Evolutionary conservation across 2,329 filamentous ascomycete genomes (phyloP).

Genomic region (Scedosporium apiospermum): DNA sequence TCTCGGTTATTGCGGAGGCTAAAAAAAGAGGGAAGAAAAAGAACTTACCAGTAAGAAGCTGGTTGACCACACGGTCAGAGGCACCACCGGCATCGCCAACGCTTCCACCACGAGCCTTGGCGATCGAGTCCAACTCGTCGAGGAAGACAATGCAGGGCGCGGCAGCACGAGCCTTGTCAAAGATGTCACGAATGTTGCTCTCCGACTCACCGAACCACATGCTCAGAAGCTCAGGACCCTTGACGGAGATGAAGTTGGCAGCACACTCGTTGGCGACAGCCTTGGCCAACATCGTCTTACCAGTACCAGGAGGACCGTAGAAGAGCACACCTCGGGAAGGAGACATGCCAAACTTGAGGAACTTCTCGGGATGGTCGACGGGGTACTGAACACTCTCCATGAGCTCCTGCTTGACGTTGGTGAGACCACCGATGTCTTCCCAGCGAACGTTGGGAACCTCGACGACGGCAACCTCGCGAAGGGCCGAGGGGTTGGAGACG

Average conservation of each 20-base stretch:
- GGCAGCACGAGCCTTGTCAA: conserved; percentile 97
- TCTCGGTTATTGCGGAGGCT: not conserved
- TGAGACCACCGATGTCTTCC: conserved; percentile 98
- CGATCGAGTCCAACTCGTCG: conserved; percentile 96
- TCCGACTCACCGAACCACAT: conserved; percentile 99
- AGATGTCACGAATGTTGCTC: conserved; percentile 99
- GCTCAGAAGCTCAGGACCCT: conserved; percentile 93
- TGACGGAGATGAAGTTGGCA: conserved; percentile 99
- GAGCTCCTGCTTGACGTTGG: conserved; percentile 98
- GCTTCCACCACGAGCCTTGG: conserved; percentile 97
- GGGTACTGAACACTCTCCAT: conserved; percentile 98
- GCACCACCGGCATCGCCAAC: conserved; percentile 94
- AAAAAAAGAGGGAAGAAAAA: not conserved
- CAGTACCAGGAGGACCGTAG: conserved; percentile 97
- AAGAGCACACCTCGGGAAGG: conserved; percentile 97
- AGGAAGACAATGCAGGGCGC: conserved; percentile 98
- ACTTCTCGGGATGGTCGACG: conserved; percentile 98
- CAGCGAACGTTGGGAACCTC: conserved; percentile 98
- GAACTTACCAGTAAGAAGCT: conserved; percentile 83
- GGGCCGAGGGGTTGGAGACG: conserved; percentile 95
- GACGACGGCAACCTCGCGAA: conserved; percentile 97
- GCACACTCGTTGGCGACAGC: conserved; percentile 98
- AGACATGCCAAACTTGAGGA: conserved; percentile 99
- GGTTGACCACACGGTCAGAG: conserved; percentile 98
- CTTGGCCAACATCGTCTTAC: conserved; percentile 99